These are phyloP conservation scores for Discostella stelligeroides DNA, from an alignment of 108 stramenopile species.

Conservation along the genomic window DNA sequence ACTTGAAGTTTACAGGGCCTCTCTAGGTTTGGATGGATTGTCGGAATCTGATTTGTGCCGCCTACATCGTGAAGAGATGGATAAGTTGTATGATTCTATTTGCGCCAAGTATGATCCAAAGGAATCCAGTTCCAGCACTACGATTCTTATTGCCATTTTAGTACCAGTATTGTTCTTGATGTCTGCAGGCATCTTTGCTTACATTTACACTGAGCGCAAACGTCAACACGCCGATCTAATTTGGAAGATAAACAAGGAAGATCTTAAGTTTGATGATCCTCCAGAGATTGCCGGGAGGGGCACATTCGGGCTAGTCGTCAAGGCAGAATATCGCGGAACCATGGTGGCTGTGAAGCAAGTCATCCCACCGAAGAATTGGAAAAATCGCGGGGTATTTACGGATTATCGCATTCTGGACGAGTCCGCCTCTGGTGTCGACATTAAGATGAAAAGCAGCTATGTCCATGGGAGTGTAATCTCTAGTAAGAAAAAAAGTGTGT, in stretches of 20 bases:
- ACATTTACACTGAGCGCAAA: constrained; percentile 11
- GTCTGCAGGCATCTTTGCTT: constrained; percentile 3
- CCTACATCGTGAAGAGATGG: constrained; percentile 45
- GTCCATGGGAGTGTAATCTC: too few relatives aligned
- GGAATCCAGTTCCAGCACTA: background rate
- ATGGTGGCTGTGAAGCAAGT: constrained; percentile 42
- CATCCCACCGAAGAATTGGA: constrained; percentile 26
- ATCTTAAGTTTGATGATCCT: constrained; percentile 58
- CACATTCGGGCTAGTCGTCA: constrained; percentile 41
- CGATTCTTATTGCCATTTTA: constrained; percentile 19
- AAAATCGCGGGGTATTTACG: background rate
- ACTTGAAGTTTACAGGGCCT: constrained; percentile 33
- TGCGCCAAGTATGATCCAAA: constrained; percentile 40
- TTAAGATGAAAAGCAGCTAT: background rate
- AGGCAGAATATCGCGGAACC: constrained; percentile 42
- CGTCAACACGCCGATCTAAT: constrained; percentile 42
- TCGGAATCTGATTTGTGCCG: constrained; percentile 28
- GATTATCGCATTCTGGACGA: background rate
- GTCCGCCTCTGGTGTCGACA: background rate
- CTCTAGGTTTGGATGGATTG: constrained; percentile 29
- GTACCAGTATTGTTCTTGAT: constrained; percentile 5
- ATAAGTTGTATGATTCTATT: constrained; percentile 21
- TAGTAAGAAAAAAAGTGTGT: background rate
- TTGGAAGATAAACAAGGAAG: constrained; percentile 53
- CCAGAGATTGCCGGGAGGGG: constrained; percentile 34